phyloP scores from a whole-genome alignment of 495 filamentous ascomycete species.

The Penicillium roqueforti region DNA sequence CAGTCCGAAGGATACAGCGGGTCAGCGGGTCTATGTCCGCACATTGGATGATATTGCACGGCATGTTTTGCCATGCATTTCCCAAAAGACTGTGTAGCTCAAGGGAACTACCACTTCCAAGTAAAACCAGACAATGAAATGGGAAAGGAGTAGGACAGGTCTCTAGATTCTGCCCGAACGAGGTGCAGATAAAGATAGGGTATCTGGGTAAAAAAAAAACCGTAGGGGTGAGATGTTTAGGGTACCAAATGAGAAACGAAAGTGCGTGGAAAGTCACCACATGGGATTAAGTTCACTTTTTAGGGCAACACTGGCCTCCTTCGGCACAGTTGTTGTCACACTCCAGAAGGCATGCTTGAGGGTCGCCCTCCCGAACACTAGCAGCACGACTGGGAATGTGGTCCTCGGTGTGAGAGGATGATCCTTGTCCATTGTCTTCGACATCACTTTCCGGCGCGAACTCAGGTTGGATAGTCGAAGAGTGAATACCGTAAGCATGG shows the following conservation, averaged over 20 bases:
- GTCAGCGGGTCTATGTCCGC: neutral
- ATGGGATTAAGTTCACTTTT: conserved; percentile 27
- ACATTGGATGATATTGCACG: neutral
- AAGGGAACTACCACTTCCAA: neutral
- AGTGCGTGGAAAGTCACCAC: neutral
- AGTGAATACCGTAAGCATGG: conserved; percentile 94
- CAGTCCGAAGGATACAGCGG: neutral
- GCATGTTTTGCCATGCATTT: neutral
- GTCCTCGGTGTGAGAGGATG: conserved; percentile 28
- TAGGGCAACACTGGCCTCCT: conserved; percentile 68
- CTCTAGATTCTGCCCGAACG: neutral
- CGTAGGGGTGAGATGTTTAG: neutral
- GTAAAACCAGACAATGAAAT: neutral
- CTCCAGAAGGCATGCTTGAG: conserved; percentile 71
- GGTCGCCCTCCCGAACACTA: conserved; percentile 49
- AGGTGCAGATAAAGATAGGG: neutral
- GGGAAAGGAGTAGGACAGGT: neutral
- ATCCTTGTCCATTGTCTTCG: conserved; percentile 41
- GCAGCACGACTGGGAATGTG: conserved; percentile 40
- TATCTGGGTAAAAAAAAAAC: conserved; percentile 4
- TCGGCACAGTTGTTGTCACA: conserved; percentile 78
- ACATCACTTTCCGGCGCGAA: conserved; percentile 64
- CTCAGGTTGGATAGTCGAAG: conserved; percentile 96
- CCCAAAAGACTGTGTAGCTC: neutral
- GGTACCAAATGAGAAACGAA: conserved; percentile 5